These are phyloP conservation scores for Hypoxylon cercidicola DNA, from an alignment of 495 filamentous ascomycete genomes.

Conservation along the genomic window DNA sequence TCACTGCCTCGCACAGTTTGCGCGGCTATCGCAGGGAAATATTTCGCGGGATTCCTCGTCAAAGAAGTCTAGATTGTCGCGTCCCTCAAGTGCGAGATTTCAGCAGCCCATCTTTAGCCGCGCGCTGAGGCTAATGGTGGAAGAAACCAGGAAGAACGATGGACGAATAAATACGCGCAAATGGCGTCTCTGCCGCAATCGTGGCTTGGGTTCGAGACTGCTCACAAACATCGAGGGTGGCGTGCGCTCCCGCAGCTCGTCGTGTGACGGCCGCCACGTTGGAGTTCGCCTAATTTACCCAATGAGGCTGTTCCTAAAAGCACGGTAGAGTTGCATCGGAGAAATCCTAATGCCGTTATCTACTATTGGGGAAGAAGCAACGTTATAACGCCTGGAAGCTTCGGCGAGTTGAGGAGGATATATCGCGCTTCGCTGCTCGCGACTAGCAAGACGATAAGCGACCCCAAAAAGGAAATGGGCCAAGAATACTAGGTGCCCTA, in stretches of 20 bases:
- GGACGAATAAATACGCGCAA: background rate
- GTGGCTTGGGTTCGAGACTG: background rate
- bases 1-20: too few relatives aligned
- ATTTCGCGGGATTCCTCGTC: background rate
- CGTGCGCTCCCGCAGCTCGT: background rate
- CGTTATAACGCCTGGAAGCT: background rate
- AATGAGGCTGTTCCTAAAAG: background rate
- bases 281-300: background rate
- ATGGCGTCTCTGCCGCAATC: conserved; percentile 16
- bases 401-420: background rate
- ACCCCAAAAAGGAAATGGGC: conserved; percentile 7
- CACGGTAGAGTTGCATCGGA: background rate
- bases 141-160: background rate
- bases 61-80: background rate
- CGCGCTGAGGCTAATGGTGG: conserved; percentile 3
- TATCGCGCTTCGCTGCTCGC: background rate
- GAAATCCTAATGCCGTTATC: background rate
- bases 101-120: conserved; percentile 5
- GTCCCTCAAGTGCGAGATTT: background rate
- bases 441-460: background rate
- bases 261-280: conserved; percentile 13
- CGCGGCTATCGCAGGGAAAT: too few relatives aligned
- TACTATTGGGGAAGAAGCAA: background rate
- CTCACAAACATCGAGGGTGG: background rate
- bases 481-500: conserved; percentile 17